Base-by-base conservation (phyloP, 352 stramenopile species). In the Phytophthora pini region DNA sequence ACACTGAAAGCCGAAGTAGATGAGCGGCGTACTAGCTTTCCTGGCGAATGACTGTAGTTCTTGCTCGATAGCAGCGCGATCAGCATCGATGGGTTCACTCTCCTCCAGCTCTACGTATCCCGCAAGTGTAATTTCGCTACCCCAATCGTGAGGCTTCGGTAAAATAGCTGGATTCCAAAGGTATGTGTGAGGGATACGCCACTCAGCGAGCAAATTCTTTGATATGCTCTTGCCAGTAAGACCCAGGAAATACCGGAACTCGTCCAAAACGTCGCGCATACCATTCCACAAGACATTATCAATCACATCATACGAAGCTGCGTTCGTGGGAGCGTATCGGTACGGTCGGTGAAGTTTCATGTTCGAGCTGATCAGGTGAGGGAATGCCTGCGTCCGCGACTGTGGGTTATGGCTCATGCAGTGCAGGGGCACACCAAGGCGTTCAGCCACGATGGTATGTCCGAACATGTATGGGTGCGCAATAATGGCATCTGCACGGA, bases 401-500 rank as follows among this genome's bases (percentile, higher is more conserved):
- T 82, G 60, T 2, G 85, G 82, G 1, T 74, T 84, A 24, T 68
- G 68, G 45, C 76, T 80, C 51, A 92, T 76, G 56, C 83, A 91
- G 24, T 93, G 85, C 27, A 93, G 40, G n/a, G 85, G 85, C 4
- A 93, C 69, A 8, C 85, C 85, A 10, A 93, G 81, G 10, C 85
- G 79, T 56, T 92, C 82, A 9, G 83, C 85, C 10, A 93, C 80
- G 27, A 80, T 72, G 1, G 66, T 72, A 22, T 91, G 83, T 1
- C 84, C 85, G 46, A 93, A 82, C 36, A 88, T 52, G 17, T 87
- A 74, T 26, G 82, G 83, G 48, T 92, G 77, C 13, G 81, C 76
- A 44, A 93, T 81, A 44, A 92, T 89, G n/a, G 72, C 73, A 39
- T 93, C 85, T 0, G 85, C 85, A 6, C 82, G 85, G 55, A 92